A percentile compares a stretch with the other conserved stretches of the same genome.
phyloP scores from a whole-genome alignment of 2,329 filamentous ascomycete species.

The Botrytis elliptica region DNA sequence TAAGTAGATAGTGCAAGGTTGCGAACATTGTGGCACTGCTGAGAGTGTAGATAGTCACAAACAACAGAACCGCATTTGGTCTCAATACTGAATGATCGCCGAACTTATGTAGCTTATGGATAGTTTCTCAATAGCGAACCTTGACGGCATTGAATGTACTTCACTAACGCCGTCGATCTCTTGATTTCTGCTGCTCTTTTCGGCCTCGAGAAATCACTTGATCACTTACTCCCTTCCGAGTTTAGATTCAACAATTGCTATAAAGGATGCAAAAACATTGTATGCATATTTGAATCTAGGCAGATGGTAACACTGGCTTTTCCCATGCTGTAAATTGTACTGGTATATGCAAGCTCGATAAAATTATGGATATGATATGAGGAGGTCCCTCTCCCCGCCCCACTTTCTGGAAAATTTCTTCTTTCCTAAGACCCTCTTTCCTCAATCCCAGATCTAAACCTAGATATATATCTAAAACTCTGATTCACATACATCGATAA shows the following conservation, averaged over 20 bases:
- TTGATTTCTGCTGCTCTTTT: background rate
- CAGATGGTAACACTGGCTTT: background rate
- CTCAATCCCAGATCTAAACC: background rate
- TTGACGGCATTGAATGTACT: background rate
- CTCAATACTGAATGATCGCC: background rate
- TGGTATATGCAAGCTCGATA: background rate
- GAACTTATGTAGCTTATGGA: background rate
- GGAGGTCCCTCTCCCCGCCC: background rate
- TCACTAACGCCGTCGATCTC: background rate
- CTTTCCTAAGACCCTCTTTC: background rate
- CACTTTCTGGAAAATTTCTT: background rate
- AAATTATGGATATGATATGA: background rate
- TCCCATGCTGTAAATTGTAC: background rate
- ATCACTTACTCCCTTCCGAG: background rate
- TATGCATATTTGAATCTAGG: background rate
- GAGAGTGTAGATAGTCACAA: background rate
- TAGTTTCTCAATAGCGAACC: background rate
- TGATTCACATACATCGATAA: background rate
- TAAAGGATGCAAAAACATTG: background rate
- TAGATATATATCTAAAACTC: background rate
- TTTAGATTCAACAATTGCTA: background rate
- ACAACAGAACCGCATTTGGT: background rate
- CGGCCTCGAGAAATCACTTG: background rate
- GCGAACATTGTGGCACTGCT: background rate
- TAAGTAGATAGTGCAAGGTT: background rate